phyloP scores from a whole-genome alignment of 495 filamentous ascomycete species.

The Aspergillus avenaceus region DNA sequence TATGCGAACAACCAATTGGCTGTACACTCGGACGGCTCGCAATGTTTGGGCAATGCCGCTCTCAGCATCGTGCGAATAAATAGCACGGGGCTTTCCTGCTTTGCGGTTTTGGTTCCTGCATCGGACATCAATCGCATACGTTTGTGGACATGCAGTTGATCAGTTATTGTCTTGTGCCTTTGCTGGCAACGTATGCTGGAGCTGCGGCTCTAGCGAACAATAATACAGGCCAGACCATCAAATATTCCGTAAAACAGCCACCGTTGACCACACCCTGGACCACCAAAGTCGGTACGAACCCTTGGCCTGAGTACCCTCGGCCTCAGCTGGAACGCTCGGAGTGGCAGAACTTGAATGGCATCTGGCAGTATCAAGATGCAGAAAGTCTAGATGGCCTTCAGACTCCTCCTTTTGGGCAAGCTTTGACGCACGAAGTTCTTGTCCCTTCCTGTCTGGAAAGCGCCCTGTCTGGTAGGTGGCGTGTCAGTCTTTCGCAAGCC shows the following conservation, averaged over 20 bases:
- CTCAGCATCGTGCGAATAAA: not conserved
- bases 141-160: not conserved
- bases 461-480: slow-evolving; percentile 41
- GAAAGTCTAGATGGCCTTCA: slow-evolving; percentile 31
- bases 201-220: not conserved
- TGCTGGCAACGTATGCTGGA: not conserved
- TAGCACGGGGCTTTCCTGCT: not conserved
- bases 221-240: not conserved
- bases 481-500: not conserved
- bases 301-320: slow-evolving; percentile 66
- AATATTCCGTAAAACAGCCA: slow-evolving; percentile 27
- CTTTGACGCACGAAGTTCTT: slow-evolving; percentile 47
- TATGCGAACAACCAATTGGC: not conserved
- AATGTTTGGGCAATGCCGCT: not conserved
- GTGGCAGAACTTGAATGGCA: slow-evolving; percentile 62
- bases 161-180: not conserved
- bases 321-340: slow-evolving; percentile 53
- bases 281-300: slow-evolving; percentile 53
- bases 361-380: slow-evolving; percentile 60
- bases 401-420: slow-evolving; percentile 36
- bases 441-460: slow-evolving; percentile 65
- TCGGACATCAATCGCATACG: not conserved
- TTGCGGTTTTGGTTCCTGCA: not conserved
- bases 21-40: not conserved
- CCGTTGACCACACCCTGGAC: slow-evolving; percentile 63